Conservation (phyloP, 2,329 filamentous ascomycete species). For the Cladosporium colombiae region DNA sequence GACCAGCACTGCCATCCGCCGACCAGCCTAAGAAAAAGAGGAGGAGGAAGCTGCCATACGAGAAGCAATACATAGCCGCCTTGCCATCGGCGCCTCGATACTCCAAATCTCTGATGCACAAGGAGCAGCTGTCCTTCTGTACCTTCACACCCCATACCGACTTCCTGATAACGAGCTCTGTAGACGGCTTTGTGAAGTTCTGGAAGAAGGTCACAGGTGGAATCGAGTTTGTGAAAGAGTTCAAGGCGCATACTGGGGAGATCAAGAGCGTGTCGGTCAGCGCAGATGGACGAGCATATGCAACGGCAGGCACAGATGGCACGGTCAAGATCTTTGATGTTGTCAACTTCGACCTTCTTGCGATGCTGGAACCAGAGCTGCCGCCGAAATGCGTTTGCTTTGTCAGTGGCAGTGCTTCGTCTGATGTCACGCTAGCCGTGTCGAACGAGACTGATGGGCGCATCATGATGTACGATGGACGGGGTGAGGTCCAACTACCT, state of each 20-base stretch:
- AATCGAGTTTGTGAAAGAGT: conserved; percentile 98
- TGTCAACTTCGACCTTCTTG: conserved; percentile 69
- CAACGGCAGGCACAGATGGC: conserved; percentile 77
- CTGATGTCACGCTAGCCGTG: conserved; percentile 80
- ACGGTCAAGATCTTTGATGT: conserved; percentile 77
- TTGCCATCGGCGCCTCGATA: conserved; percentile 80
- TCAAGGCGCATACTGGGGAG: conserved; percentile 83
- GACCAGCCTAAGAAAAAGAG: conserved; percentile 87
- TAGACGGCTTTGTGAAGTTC: conserved; percentile 97
- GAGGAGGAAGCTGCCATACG: conserved; percentile 83
- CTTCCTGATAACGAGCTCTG: conserved; percentile 90
- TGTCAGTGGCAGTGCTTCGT: conserved; percentile 86
- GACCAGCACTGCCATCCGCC: conserved; percentile 81
- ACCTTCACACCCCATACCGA: conserved; percentile 89
- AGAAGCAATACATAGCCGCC: conserved; percentile 91
- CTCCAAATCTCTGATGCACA: conserved; percentile 97
- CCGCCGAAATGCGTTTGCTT: conserved; percentile 82
- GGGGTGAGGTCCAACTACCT: conserved; percentile 75
- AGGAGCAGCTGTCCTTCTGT: conserved; percentile 85
- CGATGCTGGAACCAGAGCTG: conserved; percentile 77
- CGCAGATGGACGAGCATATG: conserved; percentile 88
- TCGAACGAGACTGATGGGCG: conserved; percentile 71
- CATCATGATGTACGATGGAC: conserved; percentile 84
- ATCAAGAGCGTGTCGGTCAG: conserved; percentile 83
- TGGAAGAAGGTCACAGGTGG: conserved; percentile 90